Percentiles rank a stretch among this genome's conserved stretches.
These are phyloP conservation scores for Rachicladosporium sp. DNA, from an alignment of 2,329 filamentous ascomycete genomes.

Conservation along the genomic window DNA sequence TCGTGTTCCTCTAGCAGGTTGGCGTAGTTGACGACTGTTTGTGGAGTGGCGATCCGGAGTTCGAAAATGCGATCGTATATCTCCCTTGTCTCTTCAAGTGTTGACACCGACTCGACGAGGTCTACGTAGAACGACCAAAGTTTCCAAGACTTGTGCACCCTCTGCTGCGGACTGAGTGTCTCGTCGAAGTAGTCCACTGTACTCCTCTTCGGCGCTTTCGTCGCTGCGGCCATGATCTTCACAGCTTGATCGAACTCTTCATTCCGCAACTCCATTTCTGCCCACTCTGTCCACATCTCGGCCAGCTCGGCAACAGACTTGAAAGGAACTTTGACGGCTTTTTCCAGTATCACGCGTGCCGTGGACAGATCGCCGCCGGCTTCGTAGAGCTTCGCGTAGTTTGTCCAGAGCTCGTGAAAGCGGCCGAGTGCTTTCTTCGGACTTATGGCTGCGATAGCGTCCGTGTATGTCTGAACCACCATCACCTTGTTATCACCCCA, in stretches of 20 bases:
- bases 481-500: slow-evolving; percentile 91
- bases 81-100: slow-evolving; percentile 80
- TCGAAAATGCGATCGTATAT: slow-evolving; percentile 98
- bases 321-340: slow-evolving; percentile 94
- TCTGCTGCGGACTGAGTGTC: slow-evolving; percentile 80
- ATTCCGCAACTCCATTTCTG: slow-evolving; percentile 90
- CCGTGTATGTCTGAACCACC: slow-evolving; percentile 85
- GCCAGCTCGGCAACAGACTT: slow-evolving; percentile 94
- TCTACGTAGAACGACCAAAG: slow-evolving; percentile 99
- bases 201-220: slow-evolving; percentile 92
- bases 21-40: slow-evolving; percentile 97
- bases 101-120: slow-evolving; percentile 85
- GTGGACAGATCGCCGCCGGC: slow-evolving; percentile 70
- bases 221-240: slow-evolving; percentile 92
- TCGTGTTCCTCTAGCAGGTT: slow-evolving; percentile 88
- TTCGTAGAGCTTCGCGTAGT: slow-evolving; percentile 97
- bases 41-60: slow-evolving; percentile 90
- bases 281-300: slow-evolving; percentile 99
- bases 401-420: slow-evolving; percentile 90
- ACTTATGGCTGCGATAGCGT: slow-evolving; percentile 83
- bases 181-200: slow-evolving; percentile 99
- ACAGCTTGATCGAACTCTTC: slow-evolving; percentile 94
- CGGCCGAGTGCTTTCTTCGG: slow-evolving; percentile 89
- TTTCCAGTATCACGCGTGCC: slow-evolving; percentile 89
- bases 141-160: slow-evolving; percentile 98